Conservation (phyloP, 345 rosid species). For the Lenwebbia sp. region DNA sequence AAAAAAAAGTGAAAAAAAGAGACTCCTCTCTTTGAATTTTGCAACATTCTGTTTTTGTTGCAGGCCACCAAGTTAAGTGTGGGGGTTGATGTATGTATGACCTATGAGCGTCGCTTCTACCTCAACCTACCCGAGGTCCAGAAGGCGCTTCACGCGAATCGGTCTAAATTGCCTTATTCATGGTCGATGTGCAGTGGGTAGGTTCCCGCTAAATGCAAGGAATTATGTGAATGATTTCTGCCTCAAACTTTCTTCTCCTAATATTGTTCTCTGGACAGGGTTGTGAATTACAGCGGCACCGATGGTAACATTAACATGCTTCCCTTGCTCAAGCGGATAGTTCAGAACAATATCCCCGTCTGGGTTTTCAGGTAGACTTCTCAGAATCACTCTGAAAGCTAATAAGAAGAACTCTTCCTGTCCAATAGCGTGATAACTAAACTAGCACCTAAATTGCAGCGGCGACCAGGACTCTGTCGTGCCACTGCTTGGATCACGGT, state of each 20-base stretch:
- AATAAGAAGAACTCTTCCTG: not conserved
- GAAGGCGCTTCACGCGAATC: constrained; percentile 83
- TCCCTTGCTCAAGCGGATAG: constrained; percentile 64
- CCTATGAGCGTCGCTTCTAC: constrained; percentile 51
- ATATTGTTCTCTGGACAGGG: constrained; percentile 24
- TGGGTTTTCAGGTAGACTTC: constrained; percentile 71
- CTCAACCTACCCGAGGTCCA: constrained; percentile 86
- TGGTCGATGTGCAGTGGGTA: constrained; percentile 91
- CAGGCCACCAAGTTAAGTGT: constrained; percentile 70
- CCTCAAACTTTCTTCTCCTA: not conserved
- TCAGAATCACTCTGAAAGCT: not conserved
- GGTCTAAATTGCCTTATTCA: constrained; percentile 43
- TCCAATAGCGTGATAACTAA: not conserved
- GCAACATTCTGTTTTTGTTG: not conserved
- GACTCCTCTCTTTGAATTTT: not conserved
- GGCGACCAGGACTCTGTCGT: constrained; percentile 91
- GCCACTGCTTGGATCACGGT: constrained; percentile 71
- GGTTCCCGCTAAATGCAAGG: not conserved
- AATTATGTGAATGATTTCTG: not conserved
- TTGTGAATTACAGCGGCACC: constrained; percentile 35
- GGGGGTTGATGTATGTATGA: constrained; percentile 88
- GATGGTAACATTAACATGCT: constrained; percentile 62
- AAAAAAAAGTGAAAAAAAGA: too few relatives aligned
- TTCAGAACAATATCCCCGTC: constrained; percentile 45
- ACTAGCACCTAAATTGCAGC: constrained; percentile 15